Evolutionary conservation across 257 asterid species (phyloP).

Genomic region (Nicotiana attenuata): DNA sequence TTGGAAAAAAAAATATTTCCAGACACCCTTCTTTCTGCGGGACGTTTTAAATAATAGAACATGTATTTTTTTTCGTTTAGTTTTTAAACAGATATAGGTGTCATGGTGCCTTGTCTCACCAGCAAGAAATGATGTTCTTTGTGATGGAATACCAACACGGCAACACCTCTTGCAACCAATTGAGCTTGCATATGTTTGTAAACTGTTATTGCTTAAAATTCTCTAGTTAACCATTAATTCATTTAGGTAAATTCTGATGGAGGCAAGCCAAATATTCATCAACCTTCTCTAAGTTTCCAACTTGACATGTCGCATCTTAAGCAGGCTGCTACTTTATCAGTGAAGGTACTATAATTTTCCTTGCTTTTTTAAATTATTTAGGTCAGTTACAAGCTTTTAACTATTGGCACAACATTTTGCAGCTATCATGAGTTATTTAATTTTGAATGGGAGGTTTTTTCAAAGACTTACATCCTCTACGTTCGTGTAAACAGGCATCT

Average conservation of each 20-base stretch:
- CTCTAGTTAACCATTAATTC: constrained; percentile 16
- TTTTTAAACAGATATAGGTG: neutral
- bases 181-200: neutral
- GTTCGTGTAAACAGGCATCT: constrained; percentile 40
- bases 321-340: constrained; percentile 41
- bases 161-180: constrained; percentile 4
- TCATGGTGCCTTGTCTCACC: neutral
- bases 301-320: constrained; percentile 53
- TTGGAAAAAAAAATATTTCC: neutral
- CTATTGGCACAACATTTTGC: neutral
- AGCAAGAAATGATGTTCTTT: neutral
- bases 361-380: constrained; percentile 3
- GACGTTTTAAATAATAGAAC: neutral
- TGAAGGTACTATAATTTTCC: constrained; percentile 51
- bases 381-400: neutral
- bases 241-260: constrained; percentile 40
- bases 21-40: neutral
- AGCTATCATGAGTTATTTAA: neutral
- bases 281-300: constrained; percentile 56
- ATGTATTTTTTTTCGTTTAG: neutral
- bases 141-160: neutral
- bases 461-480: constrained; percentile 1
- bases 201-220: neutral
- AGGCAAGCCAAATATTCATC: constrained; percentile 35
- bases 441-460: neutral